Evolutionary conservation across 75 land plant species (phyloP), one percentile per base, ranked within the genome.

Genomic region (Gnetum montanum): DNA sequence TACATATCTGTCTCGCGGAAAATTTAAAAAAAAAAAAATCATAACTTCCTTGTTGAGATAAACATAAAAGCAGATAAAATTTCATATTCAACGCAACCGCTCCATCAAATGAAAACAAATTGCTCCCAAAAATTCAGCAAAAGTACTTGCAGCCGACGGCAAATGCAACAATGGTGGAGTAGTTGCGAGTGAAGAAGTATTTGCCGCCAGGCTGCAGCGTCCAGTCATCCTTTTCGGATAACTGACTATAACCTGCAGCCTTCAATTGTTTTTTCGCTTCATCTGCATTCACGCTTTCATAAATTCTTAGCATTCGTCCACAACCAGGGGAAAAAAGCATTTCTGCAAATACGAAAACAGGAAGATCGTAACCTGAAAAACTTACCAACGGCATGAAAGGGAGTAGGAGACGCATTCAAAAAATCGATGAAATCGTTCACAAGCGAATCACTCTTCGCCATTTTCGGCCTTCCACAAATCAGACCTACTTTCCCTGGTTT

Each of bases 131-230:
- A 22, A 20, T 10, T n/a, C 28, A 19, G 25, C 34, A 34, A 36
- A 26, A 59, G 29, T 57, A 95, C 99, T 61, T 83, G 56, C 81
- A 59, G 8, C 99, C 99, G 37, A 95, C 61, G 8, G 92, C 92
- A 54, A 95, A 95, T 20, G 99, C 99, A 18, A 95, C 61, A 51
- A 95, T 79, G 19, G 97, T 90, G 11, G 99, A 95, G 58, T 80
- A 59, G 54, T 95, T 95, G 51, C 99, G 75, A 11, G 99, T 95
- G 75, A 95, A 95, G 78, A 86, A 95, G 60, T 95, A 95, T 55
- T 78, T 95, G 65, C 85, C 76, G n/a, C 99, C 99, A 12, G 71
- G 53, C 51, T 75, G 63, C 37, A 94, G 57, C 18, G 60, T 51
- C 98, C 98, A 94, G 38, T 72, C 80, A 31, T 80, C 91, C 44